These are phyloP conservation scores for Pythium utonaiense DNA, from an alignment of 352 stramenopile species.

Conservation along the genomic window DNA sequence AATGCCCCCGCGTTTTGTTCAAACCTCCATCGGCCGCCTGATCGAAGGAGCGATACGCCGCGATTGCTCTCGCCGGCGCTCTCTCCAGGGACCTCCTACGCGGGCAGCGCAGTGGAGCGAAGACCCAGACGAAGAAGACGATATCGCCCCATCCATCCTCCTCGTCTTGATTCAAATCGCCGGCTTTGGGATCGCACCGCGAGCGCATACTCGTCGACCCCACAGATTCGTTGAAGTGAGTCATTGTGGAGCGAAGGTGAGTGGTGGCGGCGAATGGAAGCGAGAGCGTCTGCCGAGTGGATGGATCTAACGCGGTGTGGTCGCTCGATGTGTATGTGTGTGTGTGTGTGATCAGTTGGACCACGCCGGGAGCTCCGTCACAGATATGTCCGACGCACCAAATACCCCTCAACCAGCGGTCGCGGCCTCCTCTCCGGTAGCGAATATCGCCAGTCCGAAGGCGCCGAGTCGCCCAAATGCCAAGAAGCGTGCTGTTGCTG, in stretches of 20 bases:
- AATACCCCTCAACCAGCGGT: slow-evolving; percentile 9
- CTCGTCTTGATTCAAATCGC: background rate
- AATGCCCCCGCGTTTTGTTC: slow-evolving; percentile 21
- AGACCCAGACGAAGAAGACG: background rate
- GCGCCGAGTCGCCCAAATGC: slow-evolving; percentile 34
- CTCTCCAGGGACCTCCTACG: background rate
- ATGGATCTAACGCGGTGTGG: background rate
- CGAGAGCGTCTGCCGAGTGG: background rate
- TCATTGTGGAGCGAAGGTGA: background rate
- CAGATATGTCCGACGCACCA: slow-evolving; percentile 13
- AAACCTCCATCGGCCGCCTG: slow-evolving; percentile 9
- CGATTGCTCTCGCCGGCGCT: background rate
- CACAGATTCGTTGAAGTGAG: slow-evolving; percentile 10
- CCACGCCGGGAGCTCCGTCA: background rate
- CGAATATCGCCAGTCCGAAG: slow-evolving; percentile 35
- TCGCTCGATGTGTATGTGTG: background rate
- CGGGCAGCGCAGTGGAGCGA: background rate
- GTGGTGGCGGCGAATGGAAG: background rate
- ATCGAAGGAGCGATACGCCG: background rate
- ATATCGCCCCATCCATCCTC: background rate
- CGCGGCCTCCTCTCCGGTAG: slow-evolving; percentile 24
- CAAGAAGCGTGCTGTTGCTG: slow-evolving; percentile 37
- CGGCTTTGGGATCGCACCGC: background rate
- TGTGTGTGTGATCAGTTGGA: background rate
- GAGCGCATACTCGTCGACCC: background rate